phyloP scores from a whole-genome alignment of 306 rosid species.

The Trichosanthes cucumerina region DNA sequence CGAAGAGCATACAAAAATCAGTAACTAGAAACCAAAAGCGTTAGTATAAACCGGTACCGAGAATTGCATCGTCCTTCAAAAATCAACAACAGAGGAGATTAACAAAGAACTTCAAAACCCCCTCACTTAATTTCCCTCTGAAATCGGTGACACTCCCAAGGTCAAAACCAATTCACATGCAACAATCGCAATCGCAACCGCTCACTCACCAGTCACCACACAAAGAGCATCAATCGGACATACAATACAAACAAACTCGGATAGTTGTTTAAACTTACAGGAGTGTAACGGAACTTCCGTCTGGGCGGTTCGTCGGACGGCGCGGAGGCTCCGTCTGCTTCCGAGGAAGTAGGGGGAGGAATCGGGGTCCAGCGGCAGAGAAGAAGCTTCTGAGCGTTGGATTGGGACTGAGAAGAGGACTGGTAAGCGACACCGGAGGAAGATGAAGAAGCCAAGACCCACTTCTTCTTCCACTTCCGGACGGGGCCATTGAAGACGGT shows the following conservation, averaged over 20 bases:
- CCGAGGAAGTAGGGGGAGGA: slow-evolving; percentile 14
- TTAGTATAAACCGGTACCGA: neutral
- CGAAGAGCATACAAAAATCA: neutral
- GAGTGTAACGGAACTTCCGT: slow-evolving; percentile 90
- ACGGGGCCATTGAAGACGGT: slow-evolving; percentile 91
- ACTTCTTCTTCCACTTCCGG: slow-evolving; percentile 89
- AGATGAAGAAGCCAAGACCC: slow-evolving; percentile 66
- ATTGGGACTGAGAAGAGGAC: slow-evolving; percentile 26
- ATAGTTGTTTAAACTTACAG: slow-evolving; percentile 31
- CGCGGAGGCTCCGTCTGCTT: slow-evolving; percentile 4
- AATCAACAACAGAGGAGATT: neutral
- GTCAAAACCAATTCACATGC: neutral
- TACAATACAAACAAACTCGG: neutral
- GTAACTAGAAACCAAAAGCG: neutral
- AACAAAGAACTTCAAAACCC: neutral
- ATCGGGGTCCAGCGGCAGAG: slow-evolving; percentile 97
- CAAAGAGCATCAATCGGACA: neutral
- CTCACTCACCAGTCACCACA: neutral
- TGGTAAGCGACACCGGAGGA: slow-evolving; percentile 29
- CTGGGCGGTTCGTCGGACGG: slow-evolving; percentile 63
- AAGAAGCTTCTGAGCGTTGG: slow-evolving; percentile 38
- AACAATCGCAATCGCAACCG: neutral
- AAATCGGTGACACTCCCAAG: neutral
- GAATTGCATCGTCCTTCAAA: neutral
- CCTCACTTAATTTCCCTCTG: neutral